Evolutionary conservation across 345 rosid species (phyloP), one percentile per base, ranked within the genome.

Genomic region (Aegle marmelos): DNA sequence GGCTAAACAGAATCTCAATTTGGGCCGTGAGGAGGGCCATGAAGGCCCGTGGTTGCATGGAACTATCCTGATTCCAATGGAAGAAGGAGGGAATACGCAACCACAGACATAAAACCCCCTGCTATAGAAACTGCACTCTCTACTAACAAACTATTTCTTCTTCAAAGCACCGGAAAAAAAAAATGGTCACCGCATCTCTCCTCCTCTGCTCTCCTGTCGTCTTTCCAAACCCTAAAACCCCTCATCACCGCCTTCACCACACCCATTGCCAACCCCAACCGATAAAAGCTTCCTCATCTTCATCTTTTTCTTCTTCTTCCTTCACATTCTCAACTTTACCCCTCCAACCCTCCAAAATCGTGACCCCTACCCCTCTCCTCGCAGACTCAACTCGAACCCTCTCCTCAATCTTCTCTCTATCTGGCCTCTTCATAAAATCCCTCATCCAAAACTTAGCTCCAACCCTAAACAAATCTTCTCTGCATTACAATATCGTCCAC

Each of bases 351-450:
- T n/a, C 70, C 71, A 6, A 77, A 45, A 4, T 48, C 48, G 34
- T 59, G 9, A 30, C 80, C 16, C 81, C 22, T 7, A 67, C 78
- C 30, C 79, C 70, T 34, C 73, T 88, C 25, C 61, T 64, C 83
- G 60, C 79, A 41, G 85, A 82, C 0, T 85, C 92, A 2, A 88
- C 90, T 59, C 87, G 83, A 17, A 88, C 91, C 2, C 36, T 88
- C 71, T 79, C 86, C 34, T 80, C 88, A 17, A 75, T 89, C 48
- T 73, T 83, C 16, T 54, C 87, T 63, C 41, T 83, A 53, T 53
- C 74, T 59, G 13, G 77, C 17, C 61, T 87, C 22, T 50, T 85
- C 59, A 77, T 77, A 72, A 72, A 85, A 76, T 65, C 83, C 41
- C 56, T 79, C 50, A 45, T 13, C 50, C 86, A 84, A 22, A 81